Percentiles rank a stretch among this genome's conserved stretches.
These are phyloP conservation scores for Schizophyllum amplum DNA, from an alignment of 1,284 basidiomycete genomes.

Conservation along the genomic window DNA sequence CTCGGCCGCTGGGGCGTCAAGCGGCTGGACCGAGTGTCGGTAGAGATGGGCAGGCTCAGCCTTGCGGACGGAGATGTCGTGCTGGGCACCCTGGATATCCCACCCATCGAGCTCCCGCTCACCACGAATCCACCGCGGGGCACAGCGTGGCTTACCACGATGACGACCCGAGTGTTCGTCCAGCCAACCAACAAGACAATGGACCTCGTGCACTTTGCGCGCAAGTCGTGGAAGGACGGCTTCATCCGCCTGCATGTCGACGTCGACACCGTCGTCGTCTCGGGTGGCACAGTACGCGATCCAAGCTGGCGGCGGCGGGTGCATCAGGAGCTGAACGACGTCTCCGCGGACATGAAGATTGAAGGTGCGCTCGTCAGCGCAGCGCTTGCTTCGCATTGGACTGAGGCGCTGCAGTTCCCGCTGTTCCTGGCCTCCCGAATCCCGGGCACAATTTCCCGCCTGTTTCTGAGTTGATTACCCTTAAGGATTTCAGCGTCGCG, in stretches of 20 bases:
- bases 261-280: conserved; percentile 34
- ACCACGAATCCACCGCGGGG: conserved; percentile 48
- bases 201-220: conserved; percentile 41
- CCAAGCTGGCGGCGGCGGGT: conserved; percentile 45
- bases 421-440: conserved; percentile 55
- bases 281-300: conserved; percentile 39
- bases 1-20: conserved; percentile 60
- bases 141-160: conserved; percentile 47
- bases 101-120: conserved; percentile 47
- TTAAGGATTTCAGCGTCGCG: conserved; percentile 48
- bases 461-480: conserved; percentile 47
- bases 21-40: conserved; percentile 44
- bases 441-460: conserved; percentile 49
- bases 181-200: conserved; percentile 45
- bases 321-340: conserved; percentile 30
- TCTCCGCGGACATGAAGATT: conserved; percentile 38
- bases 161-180: conserved; percentile 46
- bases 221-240: conserved; percentile 52
- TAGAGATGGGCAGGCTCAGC: conserved; percentile 40
- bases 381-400: conserved; percentile 2
- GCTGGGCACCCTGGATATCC: conserved; percentile 38
- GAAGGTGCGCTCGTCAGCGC: conserved; percentile 35
- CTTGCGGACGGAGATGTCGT: conserved; percentile 30
- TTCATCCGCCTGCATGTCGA: conserved; percentile 34
- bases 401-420: conserved; percentile 39